Percentiles rank a stretch among this genome's conserved stretches.
These are phyloP conservation scores for Pseudocercospora fijiensis DNA, from an alignment of 2,329 filamentous ascomycete species.

Conservation along the genomic window DNA sequence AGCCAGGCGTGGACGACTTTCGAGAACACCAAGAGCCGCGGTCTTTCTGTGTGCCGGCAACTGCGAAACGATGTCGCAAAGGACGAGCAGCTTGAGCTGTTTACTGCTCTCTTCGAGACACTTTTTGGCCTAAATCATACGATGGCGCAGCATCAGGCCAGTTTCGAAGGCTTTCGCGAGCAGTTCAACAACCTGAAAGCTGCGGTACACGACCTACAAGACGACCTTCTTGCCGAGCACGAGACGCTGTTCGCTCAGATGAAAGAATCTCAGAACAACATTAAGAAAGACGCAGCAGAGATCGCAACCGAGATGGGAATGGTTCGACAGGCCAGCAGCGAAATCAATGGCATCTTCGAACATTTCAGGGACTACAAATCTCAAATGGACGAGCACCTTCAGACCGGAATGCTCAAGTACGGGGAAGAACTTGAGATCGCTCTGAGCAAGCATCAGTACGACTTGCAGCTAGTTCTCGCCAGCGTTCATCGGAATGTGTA, in stretches of 20 bases:
- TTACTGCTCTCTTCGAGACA: slow-evolving; percentile 17
- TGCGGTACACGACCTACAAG: background rate
- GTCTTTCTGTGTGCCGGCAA: slow-evolving; percentile 62
- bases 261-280: background rate
- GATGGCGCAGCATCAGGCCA: slow-evolving; percentile 7
- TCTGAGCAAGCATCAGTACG: background rate
- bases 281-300: background rate
- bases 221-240: background rate
- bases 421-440: background rate
- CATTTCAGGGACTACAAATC: background rate
- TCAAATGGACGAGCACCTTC: background rate
- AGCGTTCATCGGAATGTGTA: background rate
- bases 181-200: background rate
- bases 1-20: slow-evolving; percentile 63
- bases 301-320: background rate
- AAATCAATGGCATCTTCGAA: background rate
- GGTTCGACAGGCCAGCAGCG: background rate
- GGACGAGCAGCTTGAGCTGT: slow-evolving; percentile 35
- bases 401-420: background rate
- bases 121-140: slow-evolving; percentile 5
- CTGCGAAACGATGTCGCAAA: slow-evolving; percentile 59
- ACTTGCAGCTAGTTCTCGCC: background rate
- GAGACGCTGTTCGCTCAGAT: background rate
- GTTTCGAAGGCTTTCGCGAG: background rate
- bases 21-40: slow-evolving; percentile 61